Base-by-base conservation (phyloP, 306 rosid genomes). In the Casuarina cunninghamiana region DNA sequence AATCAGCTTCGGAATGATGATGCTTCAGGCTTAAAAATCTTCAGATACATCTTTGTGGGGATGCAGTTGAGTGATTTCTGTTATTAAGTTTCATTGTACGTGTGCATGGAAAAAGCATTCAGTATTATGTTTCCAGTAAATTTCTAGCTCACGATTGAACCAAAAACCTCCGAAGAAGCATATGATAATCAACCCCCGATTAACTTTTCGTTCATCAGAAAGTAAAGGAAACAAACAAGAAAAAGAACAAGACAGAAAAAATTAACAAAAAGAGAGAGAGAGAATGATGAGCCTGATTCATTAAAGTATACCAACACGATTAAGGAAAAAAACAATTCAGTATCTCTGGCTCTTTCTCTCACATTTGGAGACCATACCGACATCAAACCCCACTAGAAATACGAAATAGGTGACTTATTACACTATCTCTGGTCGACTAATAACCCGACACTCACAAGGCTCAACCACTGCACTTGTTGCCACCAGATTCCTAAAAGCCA, bases 21-120 rank as follows among this genome's bases (percentile, higher is more conserved):
- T 90, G 85, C 43, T 83, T 73, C 65, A 85, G 71, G 77, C 83
- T n/a, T 49, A 81, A 75, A 86, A 83, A 84, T 82, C 43, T 77
- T 74, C 66, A 42, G 71, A 41, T 38, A 41, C 61, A 43, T 35
- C 68, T 26, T 46, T 21, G 78, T 63, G 42, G 78, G 51, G 16
- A 53, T 81, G 71, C 65, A 72, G 46, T 41, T 74, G 53, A 73
- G 84, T 62, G 73, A 68, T 53, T 80, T 82, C 57, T 5, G 74
- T 78, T 72, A 55, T 53, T 12, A 74, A 82, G 11, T 21, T 44
- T 77, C 68, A 58, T 26, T 3, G 17, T 16, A 17, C 49, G 26
- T 6, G 7, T 82, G 73, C 32, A 10, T n/a, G 71, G 2, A 6
- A 54, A 21, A 58, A 38, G 16, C 41, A n/a, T 37, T 8, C 6